Base-by-base conservation (phyloP, 345 rosid genomes). In the Camelina sativa region DNA sequence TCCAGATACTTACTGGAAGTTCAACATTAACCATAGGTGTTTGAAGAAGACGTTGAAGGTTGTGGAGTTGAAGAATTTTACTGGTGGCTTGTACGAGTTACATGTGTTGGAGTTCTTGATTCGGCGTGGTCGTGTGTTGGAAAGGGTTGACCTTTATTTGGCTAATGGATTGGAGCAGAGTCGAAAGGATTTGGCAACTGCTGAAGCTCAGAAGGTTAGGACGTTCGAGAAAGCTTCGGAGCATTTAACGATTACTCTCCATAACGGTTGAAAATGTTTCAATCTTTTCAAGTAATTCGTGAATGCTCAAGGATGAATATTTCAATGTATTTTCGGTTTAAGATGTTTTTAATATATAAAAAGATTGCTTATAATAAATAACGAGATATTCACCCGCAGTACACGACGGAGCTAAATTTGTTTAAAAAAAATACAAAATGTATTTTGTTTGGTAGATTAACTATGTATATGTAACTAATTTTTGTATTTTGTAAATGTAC, bases 61-160 rank as follows among this genome's bases (percentile, higher is more conserved):
- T 2, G 72, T 74, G 46, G 51, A 65, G 15, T 8, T 73, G 12
- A 65, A 11, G 40, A 9, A n/a, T 7, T 73, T 73, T 9, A 44
- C 7, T 19, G 50, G 65, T 4, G 38, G 47, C 0, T 6, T 19
- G 48, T 34, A 30, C 13, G 71, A 44, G 50, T 15, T 56, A 8
- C 2, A 1, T 12, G 0, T 73, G 0, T 53, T 73, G 13, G 30
- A 11, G 47, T 73, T 17, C 34, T n/a, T 73, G 65, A 54, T 64
- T 4, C 2, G 17, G 38, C 20, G 6, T 51, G 48, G 71, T 20
- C 25, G 11, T 19, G 56, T 73, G 11, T 9, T 73, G 37, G 64
- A 73, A 11, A 73, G 63, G 5, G 37, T 73, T 2, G 56, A 73
- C 3, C 3, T 72, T 0, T 72, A 62, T 41, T 8, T 72, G 76